Percentiles rank a stretch among this genome's conserved stretches.
phyloP scores from a whole-genome alignment of 768 basidiomycete genomes.

The Kwoniella dejecticola region DNA sequence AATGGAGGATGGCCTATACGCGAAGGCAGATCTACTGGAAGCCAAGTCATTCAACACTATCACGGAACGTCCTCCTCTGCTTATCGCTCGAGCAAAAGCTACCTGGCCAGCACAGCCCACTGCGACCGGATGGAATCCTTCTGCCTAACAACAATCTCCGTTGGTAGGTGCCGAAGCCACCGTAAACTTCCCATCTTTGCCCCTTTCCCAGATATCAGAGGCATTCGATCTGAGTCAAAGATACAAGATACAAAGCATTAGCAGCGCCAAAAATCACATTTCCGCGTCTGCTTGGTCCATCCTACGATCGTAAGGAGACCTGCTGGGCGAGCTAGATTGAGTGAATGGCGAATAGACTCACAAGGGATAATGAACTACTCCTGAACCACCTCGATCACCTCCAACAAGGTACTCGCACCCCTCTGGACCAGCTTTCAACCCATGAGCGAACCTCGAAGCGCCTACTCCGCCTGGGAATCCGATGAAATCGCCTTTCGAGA shows the following conservation, averaged over 20 bases:
- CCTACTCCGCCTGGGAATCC: constrained; percentile 19
- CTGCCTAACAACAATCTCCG: background rate
- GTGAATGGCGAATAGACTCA: constrained; percentile 7
- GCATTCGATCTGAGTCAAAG: constrained; percentile 1
- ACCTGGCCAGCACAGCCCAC: too few relatives aligned
- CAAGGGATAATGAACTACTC: constrained; percentile 19
- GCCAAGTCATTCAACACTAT: too few relatives aligned
- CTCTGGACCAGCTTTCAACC: constrained; percentile 8
- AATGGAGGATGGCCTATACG: too few relatives aligned
- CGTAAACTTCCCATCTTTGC: constrained; percentile 2
- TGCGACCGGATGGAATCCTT: too few relatives aligned
- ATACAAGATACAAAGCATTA: background rate
- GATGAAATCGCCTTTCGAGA: constrained; percentile 21
- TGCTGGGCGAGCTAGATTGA: too few relatives aligned
- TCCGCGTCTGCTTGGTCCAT: too few relatives aligned
- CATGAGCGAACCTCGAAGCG: constrained; percentile 17
- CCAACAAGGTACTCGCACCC: constrained; percentile 23
- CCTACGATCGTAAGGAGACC: too few relatives aligned
- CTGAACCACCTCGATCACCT: constrained; percentile 11
- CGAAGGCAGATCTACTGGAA: too few relatives aligned
- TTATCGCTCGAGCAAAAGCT: too few relatives aligned
- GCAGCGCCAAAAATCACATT: background rate
- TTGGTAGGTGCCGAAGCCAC: background rate
- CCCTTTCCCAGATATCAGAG: constrained; percentile 7
- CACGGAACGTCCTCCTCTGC: too few relatives aligned